Percentiles rank a stretch among this genome's conserved stretches.
Conservation (phyloP, 2,329 filamentous ascomycete genomes). For the Drechslerella coelobrocha region DNA sequence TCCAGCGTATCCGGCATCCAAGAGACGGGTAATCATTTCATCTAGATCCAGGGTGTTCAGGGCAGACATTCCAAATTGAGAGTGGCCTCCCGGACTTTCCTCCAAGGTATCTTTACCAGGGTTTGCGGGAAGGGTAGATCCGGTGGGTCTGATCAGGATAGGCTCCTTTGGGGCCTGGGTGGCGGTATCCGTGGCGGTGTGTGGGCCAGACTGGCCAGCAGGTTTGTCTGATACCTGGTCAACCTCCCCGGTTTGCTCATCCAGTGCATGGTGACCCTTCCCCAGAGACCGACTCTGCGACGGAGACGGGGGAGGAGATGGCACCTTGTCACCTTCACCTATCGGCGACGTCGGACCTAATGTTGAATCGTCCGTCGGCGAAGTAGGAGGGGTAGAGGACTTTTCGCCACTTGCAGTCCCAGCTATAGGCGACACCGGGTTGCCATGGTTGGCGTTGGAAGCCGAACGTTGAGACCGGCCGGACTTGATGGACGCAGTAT, state of each 20-base stretch:
- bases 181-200: slow-evolving; percentile 63
- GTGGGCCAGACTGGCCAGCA: slow-evolving; percentile 70
- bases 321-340: slow-evolving; percentile 51
- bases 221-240: slow-evolving; percentile 92
- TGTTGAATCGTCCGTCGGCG: slow-evolving; percentile 52
- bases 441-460: slow-evolving; percentile 24
- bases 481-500: slow-evolving; percentile 50
- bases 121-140: slow-evolving; percentile 71
- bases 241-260: slow-evolving; percentile 67
- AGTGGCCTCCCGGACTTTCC: slow-evolving; percentile 62
- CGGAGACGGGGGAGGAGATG: slow-evolving; percentile 54
- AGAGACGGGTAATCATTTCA: slow-evolving; percentile 91
- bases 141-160: slow-evolving; percentile 83
- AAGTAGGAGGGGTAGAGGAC: slow-evolving; percentile 52
- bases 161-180: slow-evolving; percentile 80
- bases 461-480: slow-evolving; percentile 52
- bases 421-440: slow-evolving; percentile 37
- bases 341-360: slow-evolving; percentile 45
- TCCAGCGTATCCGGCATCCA: slow-evolving; percentile 93
- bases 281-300: slow-evolving; percentile 53
- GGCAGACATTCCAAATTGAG: slow-evolving; percentile 78
- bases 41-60: slow-evolving; percentile 93
- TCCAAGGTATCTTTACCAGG: slow-evolving; percentile 62
- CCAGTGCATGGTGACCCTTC: slow-evolving; percentile 55
- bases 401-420: slow-evolving; percentile 48